Evolutionary conservation across 2,329 filamentous ascomycete genomes (phyloP), one percentile per base, ranked within the genome.

Genomic region (Trichothecium sympodiale): DNA sequence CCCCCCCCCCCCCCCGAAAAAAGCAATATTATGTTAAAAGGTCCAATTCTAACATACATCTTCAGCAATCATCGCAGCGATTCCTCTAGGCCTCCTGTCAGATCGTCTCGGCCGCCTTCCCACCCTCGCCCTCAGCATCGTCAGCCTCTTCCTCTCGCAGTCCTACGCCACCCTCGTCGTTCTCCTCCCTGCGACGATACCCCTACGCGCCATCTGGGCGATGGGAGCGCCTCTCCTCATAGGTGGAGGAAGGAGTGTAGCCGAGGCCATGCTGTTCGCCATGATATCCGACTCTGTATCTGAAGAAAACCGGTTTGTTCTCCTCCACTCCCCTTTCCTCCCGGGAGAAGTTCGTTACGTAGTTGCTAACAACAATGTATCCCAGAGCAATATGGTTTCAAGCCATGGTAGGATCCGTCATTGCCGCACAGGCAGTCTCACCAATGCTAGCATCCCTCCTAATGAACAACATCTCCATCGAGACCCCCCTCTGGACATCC

Each of bases 181-280:
- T 2, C n/a, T n/a, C n/a, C n/a, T n/a, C n/a, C n/a, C n/a, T n/a
- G n/a, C n/a, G n/a, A n/a, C n/a, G n/a, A n/a, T n/a, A n/a, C 46
- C 50, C 6, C 30, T 50, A 6, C 34, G 42, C 26, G 49, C 49
- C 2, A 40, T 53, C 15, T 52, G 47, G 49, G 48, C 39, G 1
- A 23, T 44, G 1, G 49, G 49, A 16, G 39, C 33, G 14, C 33
- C 44, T 7, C 29, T 50, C 8, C 34, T 53, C 17, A 10, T 50
- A n/a, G 48, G 50, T 2, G 50, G 50, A 8, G 49, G 50, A 5
- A 38, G 42, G 14, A 40, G 42, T 17, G 44, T 53, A 18, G 44
- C 42, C 12, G 50, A 53, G 25, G 46, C 49, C 20, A 51, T 52
- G 43, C 39, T 52, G 10, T 53, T 53, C 33, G 41, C 50, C 25